Percentiles rank a stretch among this genome's conserved stretches.
Evolutionary conservation across 1,284 basidiomycete species (phyloP).

Genomic region (Pseudozyma thailandica): DNA sequence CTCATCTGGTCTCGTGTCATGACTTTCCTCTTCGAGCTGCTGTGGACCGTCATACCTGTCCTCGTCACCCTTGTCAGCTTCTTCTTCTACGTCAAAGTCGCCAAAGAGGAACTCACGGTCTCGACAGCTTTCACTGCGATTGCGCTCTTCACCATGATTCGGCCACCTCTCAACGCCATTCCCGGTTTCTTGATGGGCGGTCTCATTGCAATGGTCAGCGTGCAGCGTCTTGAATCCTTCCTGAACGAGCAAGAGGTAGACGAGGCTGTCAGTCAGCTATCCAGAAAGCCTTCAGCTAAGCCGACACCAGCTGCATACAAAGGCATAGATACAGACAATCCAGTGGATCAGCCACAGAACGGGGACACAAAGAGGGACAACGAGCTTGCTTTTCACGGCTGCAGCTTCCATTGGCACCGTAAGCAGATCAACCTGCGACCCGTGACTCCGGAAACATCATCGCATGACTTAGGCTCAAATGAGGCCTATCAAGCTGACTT

Average conservation of each 20-base stretch:
- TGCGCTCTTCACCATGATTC: conserved; percentile 49
- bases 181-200: conserved; percentile 70
- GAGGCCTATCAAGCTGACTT: conserved; percentile 4
- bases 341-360: conserved; percentile 74
- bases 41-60: conserved; percentile 62
- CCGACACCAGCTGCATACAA: conserved; percentile 71
- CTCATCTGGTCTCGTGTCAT: conserved; percentile 51
- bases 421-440: conserved; percentile 10
- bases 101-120: conserved; percentile 51
- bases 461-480: not conserved
- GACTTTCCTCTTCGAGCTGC: conserved; percentile 68
- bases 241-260: conserved; percentile 82
- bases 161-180: conserved; percentile 61
- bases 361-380: conserved; percentile 51
- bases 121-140: conserved; percentile 58
- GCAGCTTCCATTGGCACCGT: conserved; percentile 25
- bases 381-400: conserved; percentile 21
- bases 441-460: not conserved
- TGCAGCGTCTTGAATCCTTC: conserved; percentile 83
- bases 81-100: conserved; percentile 57
- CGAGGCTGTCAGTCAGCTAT: conserved; percentile 30
- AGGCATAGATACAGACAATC: conserved; percentile 37
- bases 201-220: conserved; percentile 74
- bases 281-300: conserved; percentile 1
- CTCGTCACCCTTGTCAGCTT: conserved; percentile 58